Base-by-base conservation (phyloP, 306 rosid genomes). In the Cucurbita pepo region DNA sequence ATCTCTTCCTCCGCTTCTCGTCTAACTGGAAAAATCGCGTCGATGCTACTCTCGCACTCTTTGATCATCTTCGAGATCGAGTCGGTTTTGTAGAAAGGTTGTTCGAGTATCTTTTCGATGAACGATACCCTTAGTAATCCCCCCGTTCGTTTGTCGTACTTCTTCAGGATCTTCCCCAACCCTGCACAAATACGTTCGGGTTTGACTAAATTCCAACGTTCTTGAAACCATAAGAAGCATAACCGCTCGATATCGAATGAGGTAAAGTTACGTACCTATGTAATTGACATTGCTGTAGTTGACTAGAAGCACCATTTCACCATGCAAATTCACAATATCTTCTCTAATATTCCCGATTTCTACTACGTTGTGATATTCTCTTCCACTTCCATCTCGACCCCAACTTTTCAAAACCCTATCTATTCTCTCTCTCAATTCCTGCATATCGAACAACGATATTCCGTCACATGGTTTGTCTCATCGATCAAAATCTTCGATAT, bases 201-300 rank as follows among this genome's bases (percentile, higher is more conserved):
- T 30, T 30, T 30, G 34, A 30, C 34, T 30, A 30, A 30, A 30
- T 30, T 30, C 34, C 3, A 30, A 30, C 3, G 34, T 30, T 30
- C 34, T 30, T 3, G 34, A 30, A 30, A 30, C 34, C 34, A 2
- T 30, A 30, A 30, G 3, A 30, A 30, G 0, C 3, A 30, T 2
- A 38, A 5, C 43, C 7, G 43, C 7, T 38, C 43, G 8, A 25
- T 25, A 25, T 25, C 25, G 7, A 50, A 3, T 6, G 55, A 8
- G 0, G 5, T 21, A 41, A 51, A 18, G 34, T 41, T 43, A 9
- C 36, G 16, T 70, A 90, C 98, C 97, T 81, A 94, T 90, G 80
- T 88, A 93, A 75, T 93, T 93, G 78, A 93, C 73, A 69, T 82
- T 93, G 90, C 96, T 93, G 78, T 93, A 93, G 73, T 90, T 90